Base-by-base conservation (phyloP, 1,284 basidiomycete species). In the Termitomyces sp. region DNA sequence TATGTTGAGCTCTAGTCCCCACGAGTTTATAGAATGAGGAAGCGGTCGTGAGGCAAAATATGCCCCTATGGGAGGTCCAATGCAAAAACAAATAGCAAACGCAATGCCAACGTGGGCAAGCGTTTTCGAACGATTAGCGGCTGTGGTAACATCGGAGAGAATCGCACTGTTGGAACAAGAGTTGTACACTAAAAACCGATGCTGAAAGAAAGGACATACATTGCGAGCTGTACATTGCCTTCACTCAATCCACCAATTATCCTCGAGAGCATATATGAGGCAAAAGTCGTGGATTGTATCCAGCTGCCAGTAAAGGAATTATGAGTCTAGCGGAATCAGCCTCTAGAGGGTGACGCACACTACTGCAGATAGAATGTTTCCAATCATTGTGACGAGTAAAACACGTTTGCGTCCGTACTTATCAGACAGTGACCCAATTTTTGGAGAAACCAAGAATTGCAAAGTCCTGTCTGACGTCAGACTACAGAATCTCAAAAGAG, bases 91-190 rank as follows among this genome's bases (percentile, higher is more conserved):
- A 46, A 96, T 85, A 7, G 91, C 90, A 64, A 97, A 97, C 1
- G 94, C 93, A 49, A 96, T 91, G 14, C 94, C 93, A 44, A 97
- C 88, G 56, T 94, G 80, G 0, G 93, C 89, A n/a, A 97, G 81
- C 6, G 89, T 85, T 64, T 82, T 88, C 4, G 90, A 86, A 21
- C 93, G 84, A 44, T 85, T 87, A 13, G 78, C 77, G 3, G 88
- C 78, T 0, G 86, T 80, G 0, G 91, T 88, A 33, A 96, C 81
- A 66, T 97, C 93, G 18, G 91, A 91, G 30, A 97, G 81, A 61
- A 93, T 93, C 5, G 93, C 92, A 60, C 90, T 93, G 59, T 31
- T 40, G 21, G n/a, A 19, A 53, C 35, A 19, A 40, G 40, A 18
- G 18, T 35, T 21, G 31, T 46, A 14, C 38, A 42, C 13, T 28